Evolutionary conservation across 345 rosid species (phyloP).

Genomic region (Sonneratia caseolaris): DNA sequence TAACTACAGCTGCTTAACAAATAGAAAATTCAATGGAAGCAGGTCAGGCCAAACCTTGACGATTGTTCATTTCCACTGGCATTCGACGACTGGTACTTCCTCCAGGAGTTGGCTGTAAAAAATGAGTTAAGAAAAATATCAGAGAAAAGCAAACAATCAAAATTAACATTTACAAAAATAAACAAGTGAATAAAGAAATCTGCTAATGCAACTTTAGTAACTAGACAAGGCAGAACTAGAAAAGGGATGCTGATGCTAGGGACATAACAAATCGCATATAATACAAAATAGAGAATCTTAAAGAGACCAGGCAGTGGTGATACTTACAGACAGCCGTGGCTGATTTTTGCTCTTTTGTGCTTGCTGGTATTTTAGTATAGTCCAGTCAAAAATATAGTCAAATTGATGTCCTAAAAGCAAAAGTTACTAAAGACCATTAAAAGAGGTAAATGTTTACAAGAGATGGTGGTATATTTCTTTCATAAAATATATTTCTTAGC

Average conservation of each 20-base stretch:
- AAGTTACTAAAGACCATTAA: conserved; percentile 1
- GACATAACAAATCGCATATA: background rate
- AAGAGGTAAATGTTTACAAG: background rate
- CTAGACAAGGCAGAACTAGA: background rate
- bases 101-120: conserved; percentile 54
- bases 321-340: conserved; percentile 44
- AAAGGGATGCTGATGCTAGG: background rate
- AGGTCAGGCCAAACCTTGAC: conserved; percentile 49
- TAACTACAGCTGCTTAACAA: background rate
- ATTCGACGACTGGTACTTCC: conserved; percentile 50
- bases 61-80: conserved; percentile 39
- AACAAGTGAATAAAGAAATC: background rate
- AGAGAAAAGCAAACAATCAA: too few relatives aligned
- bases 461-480: background rate
- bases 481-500: background rate
- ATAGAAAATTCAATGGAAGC: background rate
- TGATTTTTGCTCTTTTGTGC: conserved; percentile 51
- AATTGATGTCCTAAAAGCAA: conserved; percentile 54
- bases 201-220: background rate
- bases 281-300: background rate
- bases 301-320: background rate
- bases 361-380: conserved; percentile 82
- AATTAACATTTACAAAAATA: background rate
- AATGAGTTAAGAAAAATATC: background rate
- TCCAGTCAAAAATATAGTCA: conserved; percentile 92